phyloP scores from a whole-genome alignment of 2,329 filamentous ascomycete species.

The Botrytis tulipae region DNA sequence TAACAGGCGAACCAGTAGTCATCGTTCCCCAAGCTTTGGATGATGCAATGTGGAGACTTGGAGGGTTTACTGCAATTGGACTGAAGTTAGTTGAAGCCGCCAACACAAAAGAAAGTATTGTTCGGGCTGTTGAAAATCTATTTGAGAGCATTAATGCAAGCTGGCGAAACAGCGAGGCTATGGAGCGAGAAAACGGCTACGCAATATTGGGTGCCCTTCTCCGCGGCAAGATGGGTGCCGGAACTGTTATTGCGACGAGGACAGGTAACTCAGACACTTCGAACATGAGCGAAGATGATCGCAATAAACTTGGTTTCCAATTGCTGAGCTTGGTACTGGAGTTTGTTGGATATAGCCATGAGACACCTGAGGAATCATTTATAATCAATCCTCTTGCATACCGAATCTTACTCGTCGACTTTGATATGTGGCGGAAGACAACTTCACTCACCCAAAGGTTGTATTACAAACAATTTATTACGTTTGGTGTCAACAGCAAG shows the following conservation, averaged over 20 bases:
- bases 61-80: constrained; percentile 84
- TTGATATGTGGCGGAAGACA: constrained; percentile 87
- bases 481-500: constrained; percentile 86
- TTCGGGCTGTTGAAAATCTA: constrained; percentile 77
- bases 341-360: constrained; percentile 85
- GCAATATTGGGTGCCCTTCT: constrained; percentile 81
- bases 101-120: constrained; percentile 64
- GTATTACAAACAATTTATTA: constrained; percentile 90
- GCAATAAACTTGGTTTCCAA: constrained; percentile 56
- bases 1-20: constrained; percentile 81
- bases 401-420: constrained; percentile 84
- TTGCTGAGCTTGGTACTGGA: constrained; percentile 74
- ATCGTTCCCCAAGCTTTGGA: constrained; percentile 81
- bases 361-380: constrained; percentile 79
- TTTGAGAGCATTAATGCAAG: constrained; percentile 84
- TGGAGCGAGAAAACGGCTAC: constrained; percentile 95
- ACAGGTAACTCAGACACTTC: constrained; percentile 35
- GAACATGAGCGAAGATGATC: constrained; percentile 50
- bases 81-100: constrained; percentile 82
- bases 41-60: constrained; percentile 87
- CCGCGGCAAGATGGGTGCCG: constrained; percentile 71
- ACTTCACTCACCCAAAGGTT: constrained; percentile 75
- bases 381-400: constrained; percentile 96
- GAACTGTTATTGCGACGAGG: constrained; percentile 42
- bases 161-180: constrained; percentile 97